Base-by-base conservation (phyloP, 805 yeast genomes). In the Lipomyces lipofer region DNA sequence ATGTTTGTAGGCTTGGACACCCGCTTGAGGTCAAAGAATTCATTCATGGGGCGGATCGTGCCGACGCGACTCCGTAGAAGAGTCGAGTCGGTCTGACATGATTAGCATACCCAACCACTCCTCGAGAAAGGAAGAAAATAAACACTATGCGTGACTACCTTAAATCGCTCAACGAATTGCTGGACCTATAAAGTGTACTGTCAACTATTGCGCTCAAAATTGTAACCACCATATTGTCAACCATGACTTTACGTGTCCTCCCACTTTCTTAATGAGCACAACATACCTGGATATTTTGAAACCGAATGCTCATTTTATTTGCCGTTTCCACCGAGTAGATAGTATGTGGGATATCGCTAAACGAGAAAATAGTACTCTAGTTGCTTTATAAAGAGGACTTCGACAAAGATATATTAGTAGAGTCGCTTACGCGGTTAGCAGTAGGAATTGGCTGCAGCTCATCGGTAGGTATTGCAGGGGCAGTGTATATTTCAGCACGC, bases 1-100 rank as follows among this genome's bases (percentile, higher is more conserved):
- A 90, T 86, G 71, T 89, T 90, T 51, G 81, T 83, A 19, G 99
- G 99, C 70, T 89, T 90, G 33, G 96, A 86, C 58, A 94, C 71
- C 69, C 96, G 84, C 71, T 90, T 86, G 67, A 87, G 73, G 69
- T 94, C 97, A 67, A 94, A 88, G 69, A 94, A 94, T 70, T 94
- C 99, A 71, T 86, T 94, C 39, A 95, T 91, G 33, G 97, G 88
- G 67, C 87, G 85, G 58, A 94, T 47, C 6, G 51, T 32, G 27
- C 62, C 62, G 19, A 58, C 57, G 3, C 47, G 36, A 3, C 44
- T 45, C 29, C 54, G 52, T 22, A 58, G 51, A 22, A 58, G 36
- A 5, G 56, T 44, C 35, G 62, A 58, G 46, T 58, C 62, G 43
- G 56, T 47, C 59, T 57, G 28, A 8, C 25, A 17, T 25, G 13